Conservation (phyloP, 768 basidiomycete species). For the Obba rivulosa region DNA sequence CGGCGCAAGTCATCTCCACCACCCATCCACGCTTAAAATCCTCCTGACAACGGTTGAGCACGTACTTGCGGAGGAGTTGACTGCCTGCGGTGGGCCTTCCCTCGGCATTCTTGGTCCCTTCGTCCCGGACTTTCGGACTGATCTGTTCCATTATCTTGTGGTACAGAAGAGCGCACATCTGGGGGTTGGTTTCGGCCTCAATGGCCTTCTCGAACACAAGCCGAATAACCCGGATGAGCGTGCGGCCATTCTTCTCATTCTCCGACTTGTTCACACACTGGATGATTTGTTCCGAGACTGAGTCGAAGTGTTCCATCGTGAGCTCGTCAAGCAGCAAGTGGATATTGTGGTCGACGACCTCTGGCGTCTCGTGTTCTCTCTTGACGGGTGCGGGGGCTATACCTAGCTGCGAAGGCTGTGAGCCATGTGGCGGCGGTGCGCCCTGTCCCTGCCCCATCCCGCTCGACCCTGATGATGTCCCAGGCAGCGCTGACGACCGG, state of each 20-base stretch:
- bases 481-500: slow-evolving; percentile 48
- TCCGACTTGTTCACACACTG: slow-evolving; percentile 91
- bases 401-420: slow-evolving; percentile 37
- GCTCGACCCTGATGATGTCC: too few species aligned
- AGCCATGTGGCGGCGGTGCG: slow-evolving; percentile 18
- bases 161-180: slow-evolving; percentile 95
- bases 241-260: slow-evolving; percentile 88
- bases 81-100: slow-evolving; percentile 88
- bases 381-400: slow-evolving; percentile 32
- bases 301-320: slow-evolving; percentile 94
- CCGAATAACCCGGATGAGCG: slow-evolving; percentile 92
- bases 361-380: slow-evolving; percentile 52
- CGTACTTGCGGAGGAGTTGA: slow-evolving; percentile 91
- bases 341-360: slow-evolving; percentile 90
- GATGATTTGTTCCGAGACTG: slow-evolving; percentile 93
- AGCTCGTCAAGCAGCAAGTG: slow-evolving; percentile 90
- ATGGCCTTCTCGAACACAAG: slow-evolving; percentile 97
- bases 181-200: slow-evolving; percentile 91
- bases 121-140: slow-evolving; percentile 81
- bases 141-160: slow-evolving; percentile 94
- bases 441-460: too few species aligned
- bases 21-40: slow-evolving; percentile 96
- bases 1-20: slow-evolving; percentile 80
- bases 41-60: slow-evolving; percentile 93
- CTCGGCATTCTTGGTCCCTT: slow-evolving; percentile 71